These are phyloP conservation scores for Aureobasidium sp. DNA, from an alignment of 2,329 filamentous ascomycete species.

Conservation along the genomic window DNA sequence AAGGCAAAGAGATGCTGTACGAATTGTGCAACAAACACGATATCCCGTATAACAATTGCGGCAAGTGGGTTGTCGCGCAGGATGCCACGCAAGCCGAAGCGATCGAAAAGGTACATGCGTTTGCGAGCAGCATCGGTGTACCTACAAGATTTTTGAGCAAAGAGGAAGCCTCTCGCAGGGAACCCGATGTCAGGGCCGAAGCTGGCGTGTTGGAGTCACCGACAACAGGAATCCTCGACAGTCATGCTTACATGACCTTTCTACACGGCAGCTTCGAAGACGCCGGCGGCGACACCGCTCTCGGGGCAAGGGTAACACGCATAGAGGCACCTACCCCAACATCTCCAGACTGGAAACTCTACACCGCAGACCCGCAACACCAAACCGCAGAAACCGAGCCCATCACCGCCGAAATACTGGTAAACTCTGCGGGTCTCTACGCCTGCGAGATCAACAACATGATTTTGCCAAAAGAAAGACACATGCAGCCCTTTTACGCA, in stretches of 20 bases:
- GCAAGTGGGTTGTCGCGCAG: constrained; percentile 96
- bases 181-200: constrained; percentile 68
- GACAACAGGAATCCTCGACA: constrained; percentile 85
- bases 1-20: constrained; percentile 72
- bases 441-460: constrained; percentile 75
- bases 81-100: constrained; percentile 61
- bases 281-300: constrained; percentile 64
- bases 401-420: constrained; percentile 67
- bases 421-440: constrained; percentile 81
- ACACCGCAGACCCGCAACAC: constrained; percentile 29
- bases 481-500: constrained; percentile 65
- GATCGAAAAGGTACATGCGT: constrained; percentile 50
- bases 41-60: constrained; percentile 67
- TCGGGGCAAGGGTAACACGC: constrained; percentile 57
- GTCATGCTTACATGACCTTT: constrained; percentile 74
- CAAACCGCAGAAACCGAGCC: constrained; percentile 20
- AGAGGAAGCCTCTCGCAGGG: constrained; percentile 55
- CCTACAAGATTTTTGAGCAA: constrained; percentile 63
- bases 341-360: constrained; percentile 62
- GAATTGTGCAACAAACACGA: constrained; percentile 59
- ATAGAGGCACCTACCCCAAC: constrained; percentile 54
- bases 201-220: constrained; percentile 74
- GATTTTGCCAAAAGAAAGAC: constrained; percentile 55
- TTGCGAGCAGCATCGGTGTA: constrained; percentile 51
- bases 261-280: constrained; percentile 73